Evolutionary conservation across 2,329 filamentous ascomycete species (phyloP), one percentile per base, ranked within the genome.

Genomic region (Fusarium acutatum): DNA sequence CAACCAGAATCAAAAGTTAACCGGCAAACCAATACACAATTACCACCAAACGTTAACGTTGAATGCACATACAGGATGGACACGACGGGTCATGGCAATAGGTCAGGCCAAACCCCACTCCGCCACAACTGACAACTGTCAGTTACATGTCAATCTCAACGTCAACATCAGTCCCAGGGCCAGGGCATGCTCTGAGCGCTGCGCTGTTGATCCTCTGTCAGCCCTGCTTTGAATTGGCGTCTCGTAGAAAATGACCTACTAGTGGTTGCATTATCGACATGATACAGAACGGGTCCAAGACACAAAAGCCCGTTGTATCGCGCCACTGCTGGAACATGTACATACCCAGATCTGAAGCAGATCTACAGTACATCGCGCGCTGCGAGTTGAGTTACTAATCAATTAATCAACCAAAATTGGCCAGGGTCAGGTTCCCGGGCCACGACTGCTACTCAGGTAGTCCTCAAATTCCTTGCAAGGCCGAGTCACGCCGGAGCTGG

Each of bases 51-150:
- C 58, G 56, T 59, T 52, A 47, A 61, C 46, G 43, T 35, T 40
- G n/a, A 56, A 58, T 28, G 11, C 32, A 35, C 54, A 35, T 28
- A 49, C 15, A 18, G 24, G 54, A 35, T 22, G 32, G 11, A 18
- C 54, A 58, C 41, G 44, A 53, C 64, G 58, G 67, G 60, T 67
- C 63, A 69, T 57, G 37, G 41, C 53, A 47, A 43, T 57, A 52
- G 65, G 40, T 56, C 56, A 68, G 41, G 49, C 64, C 22, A 63
- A 62, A 57, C 67, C 65, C 61, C 63, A 64, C 67, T 57, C 69
- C 64, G 72, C 74, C 72, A 76, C 74, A 76, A 75, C 74, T 76
- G 72, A 68, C 64, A 67, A 67, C 63, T 67, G 64, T 46, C 63
- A 67, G 35, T 67, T 43, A 43, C 63, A 66, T 60, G 52, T 66